Base-by-base conservation (phyloP, 768 basidiomycete genomes). In the Clitopilus passeckerianus region DNA sequence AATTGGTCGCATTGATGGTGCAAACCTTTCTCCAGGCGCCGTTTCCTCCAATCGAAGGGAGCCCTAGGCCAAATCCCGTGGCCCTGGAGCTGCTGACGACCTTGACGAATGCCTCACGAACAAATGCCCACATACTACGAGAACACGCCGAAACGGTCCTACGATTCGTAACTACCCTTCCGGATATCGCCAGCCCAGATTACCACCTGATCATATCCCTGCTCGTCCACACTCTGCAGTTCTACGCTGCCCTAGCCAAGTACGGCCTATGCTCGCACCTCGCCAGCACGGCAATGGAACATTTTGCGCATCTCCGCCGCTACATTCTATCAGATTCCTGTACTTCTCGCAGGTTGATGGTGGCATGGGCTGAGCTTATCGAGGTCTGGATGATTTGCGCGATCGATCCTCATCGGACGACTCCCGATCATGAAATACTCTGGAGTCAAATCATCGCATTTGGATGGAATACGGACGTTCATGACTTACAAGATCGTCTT, bases 371-470 rank as follows among this genome's bases (percentile, higher is more conserved):
- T 5, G 72, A 74, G 9, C 72, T 93, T 8, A 63, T 93, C 1
- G 82, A 84, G 60, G 74, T 79, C 0, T 98, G 94, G 95, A 87
- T 78, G 6, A 76, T 83, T 2, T 95, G 92, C 64, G 93, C 94
- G 0, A 81, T 85, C n/a, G 90, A 98, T 66, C 95, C 96, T 6
- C 96, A 98, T 68, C 78, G 80, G 57, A 95, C 93, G 6, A 89
- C 86, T 2, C 93, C 93, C 0, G 79, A 78, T 7, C 96, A 98
- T 71, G 93, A 91, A 57, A 85, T 98, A 54, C 72, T 90, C 8
- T 98, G 96, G 95, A 91, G 87, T 58, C 92, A 94, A 66, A 76
- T 96, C 9, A 72, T 77, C n/a, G 86, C 83, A 2, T 91, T 89
- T 86, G 84, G 79, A 0, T 96, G 93, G 91, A 78, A 75, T 16